Evolutionary conservation across 164 flowering plant genomes (phyloP).

Genomic region (Tetrastigma voinierianum): DNA sequence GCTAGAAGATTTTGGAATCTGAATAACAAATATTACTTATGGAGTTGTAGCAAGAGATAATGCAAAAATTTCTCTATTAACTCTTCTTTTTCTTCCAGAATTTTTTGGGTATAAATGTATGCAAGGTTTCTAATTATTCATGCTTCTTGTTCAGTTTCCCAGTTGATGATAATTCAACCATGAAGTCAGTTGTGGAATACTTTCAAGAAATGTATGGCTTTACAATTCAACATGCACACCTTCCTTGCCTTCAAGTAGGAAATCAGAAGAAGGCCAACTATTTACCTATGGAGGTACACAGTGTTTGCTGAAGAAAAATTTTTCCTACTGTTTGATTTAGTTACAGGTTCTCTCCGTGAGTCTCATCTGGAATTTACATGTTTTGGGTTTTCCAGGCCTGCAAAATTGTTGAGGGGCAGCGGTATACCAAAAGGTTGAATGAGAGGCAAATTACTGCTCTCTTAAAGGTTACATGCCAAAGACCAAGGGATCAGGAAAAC

Average conservation of each 20-base stretch:
- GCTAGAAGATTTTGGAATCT: background rate
- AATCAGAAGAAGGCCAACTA: conserved; percentile 70
- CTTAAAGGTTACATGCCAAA: conserved; percentile 77
- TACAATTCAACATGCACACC: conserved; percentile 59
- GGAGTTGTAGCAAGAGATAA: background rate
- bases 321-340: background rate
- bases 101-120: background rate
- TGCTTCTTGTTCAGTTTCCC: conserved; percentile 44
- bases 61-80: background rate
- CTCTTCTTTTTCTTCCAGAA: background rate
- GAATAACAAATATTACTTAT: too few relatives aligned
- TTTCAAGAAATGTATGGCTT: conserved; percentile 74
- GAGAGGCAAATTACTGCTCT: conserved; percentile 80
- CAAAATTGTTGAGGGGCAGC: conserved; percentile 82
- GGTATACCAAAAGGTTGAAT: conserved; percentile 78
- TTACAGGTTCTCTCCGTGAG: background rate
- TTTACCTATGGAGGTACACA: conserved; percentile 72
- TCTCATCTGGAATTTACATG: conserved; percentile 6
- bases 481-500: conserved; percentile 71
- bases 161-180: conserved; percentile 54
- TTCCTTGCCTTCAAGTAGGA: conserved; percentile 73
- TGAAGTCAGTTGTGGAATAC: conserved; percentile 70
- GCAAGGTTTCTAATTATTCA: background rate
- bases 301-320: background rate
- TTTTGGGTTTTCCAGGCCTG: conserved; percentile 51